These are phyloP conservation scores for Geotrichum phurueaensis DNA, from an alignment of 1,139 yeast genomes.

Conservation along the genomic window DNA sequence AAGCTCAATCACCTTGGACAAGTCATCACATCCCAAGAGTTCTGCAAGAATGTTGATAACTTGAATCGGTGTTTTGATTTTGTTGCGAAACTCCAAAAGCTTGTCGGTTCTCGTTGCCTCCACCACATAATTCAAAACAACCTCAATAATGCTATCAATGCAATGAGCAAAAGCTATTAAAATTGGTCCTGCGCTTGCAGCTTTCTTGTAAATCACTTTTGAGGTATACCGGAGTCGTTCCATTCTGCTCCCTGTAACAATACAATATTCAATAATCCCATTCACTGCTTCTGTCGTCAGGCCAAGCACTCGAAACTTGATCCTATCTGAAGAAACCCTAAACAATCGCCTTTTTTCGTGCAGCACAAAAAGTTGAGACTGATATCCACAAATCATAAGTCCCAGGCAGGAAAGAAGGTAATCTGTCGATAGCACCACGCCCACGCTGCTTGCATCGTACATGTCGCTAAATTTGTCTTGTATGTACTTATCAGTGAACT, in stretches of 20 bases:
- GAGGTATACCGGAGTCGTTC: slow-evolving; percentile 27
- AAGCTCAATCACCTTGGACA: slow-evolving; percentile 23
- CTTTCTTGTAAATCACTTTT: slow-evolving; percentile 17
- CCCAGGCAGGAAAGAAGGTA: slow-evolving; percentile 14
- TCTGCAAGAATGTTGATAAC: slow-evolving; percentile 26
- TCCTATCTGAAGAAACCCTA: neutral
- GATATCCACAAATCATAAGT: slow-evolving; percentile 14
- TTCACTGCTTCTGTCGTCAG: slow-evolving; percentile 19
- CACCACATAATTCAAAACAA: slow-evolving; percentile 19
- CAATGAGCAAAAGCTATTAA: slow-evolving; percentile 30
- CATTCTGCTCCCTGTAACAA: slow-evolving; percentile 27
- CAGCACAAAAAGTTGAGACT: slow-evolving; percentile 11
- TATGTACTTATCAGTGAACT: slow-evolving; percentile 12
- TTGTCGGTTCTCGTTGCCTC: neutral
- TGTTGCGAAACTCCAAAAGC: slow-evolving; percentile 20
- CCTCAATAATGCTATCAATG: slow-evolving; percentile 23
- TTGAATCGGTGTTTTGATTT: slow-evolving; percentile 21
- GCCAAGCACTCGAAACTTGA: slow-evolving; percentile 22
- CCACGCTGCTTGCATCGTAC: slow-evolving; percentile 7
- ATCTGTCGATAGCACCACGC: neutral
- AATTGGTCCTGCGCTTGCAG: slow-evolving; percentile 22
- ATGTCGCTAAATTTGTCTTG: slow-evolving; percentile 3
- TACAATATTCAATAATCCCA: slow-evolving; percentile 21
- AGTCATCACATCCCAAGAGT: slow-evolving; percentile 32
- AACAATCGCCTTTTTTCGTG: slow-evolving; percentile 9